phyloP scores from a whole-genome alignment of 257 asterid species.

The Solanum peruvianum region DNA sequence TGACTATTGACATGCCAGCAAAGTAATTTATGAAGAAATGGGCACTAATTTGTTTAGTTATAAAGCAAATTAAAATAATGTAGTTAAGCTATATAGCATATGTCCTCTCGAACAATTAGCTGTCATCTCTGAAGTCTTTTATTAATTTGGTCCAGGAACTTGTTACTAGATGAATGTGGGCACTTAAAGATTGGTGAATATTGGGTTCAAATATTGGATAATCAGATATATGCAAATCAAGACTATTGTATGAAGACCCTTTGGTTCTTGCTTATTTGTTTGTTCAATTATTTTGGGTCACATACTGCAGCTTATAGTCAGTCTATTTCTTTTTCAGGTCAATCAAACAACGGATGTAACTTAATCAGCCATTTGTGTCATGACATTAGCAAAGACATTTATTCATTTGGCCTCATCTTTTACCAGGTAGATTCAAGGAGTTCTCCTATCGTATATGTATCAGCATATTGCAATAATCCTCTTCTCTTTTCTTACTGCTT shows the following conservation, averaged over 20 bases:
- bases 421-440: constrained; percentile 26
- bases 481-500: no score
- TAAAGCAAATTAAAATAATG: not conserved
- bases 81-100: not conserved
- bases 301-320: not conserved
- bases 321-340: constrained; percentile 3
- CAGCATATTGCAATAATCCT: no score
- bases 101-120: not conserved
- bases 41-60: not conserved
- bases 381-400: constrained; percentile 36
- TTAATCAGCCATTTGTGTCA: not conserved
- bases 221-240: constrained; percentile 31
- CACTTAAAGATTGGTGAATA: constrained; percentile 55
- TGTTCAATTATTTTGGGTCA: not conserved
- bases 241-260: constrained; percentile 18
- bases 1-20: not conserved
- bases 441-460: not conserved
- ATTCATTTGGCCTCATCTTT: constrained; percentile 32
- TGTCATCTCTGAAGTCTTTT: not conserved
- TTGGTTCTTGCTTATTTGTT: not conserved
- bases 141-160: constrained; percentile 24
- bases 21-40: not conserved
- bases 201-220: constrained; percentile 55
- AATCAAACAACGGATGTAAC: not conserved
- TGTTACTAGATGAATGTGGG: constrained; percentile 52